These are phyloP conservation scores for Corymbia maculata DNA, from an alignment of 345 rosid genomes.

Conservation along the genomic window DNA sequence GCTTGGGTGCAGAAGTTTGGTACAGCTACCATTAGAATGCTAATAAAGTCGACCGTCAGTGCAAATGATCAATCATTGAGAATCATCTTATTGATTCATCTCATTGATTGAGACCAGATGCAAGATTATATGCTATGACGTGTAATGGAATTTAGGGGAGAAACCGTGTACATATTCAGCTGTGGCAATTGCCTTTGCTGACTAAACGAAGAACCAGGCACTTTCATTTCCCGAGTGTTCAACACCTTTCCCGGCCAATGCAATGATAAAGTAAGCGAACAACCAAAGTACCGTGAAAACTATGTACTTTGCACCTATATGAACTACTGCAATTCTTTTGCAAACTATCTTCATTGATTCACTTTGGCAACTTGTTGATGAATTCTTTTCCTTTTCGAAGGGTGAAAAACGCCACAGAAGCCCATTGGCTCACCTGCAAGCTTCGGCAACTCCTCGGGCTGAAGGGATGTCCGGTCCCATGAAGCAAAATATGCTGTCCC, in stretches of 20 bases:
- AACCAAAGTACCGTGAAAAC: background rate
- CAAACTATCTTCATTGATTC: background rate
- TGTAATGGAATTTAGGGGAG: background rate
- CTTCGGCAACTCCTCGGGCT: conserved; percentile 8
- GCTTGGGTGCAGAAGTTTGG: background rate
- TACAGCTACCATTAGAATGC: fast-evolving
- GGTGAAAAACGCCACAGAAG: background rate
- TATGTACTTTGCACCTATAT: background rate
- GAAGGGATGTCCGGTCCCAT: conserved; percentile 19
- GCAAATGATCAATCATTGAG: background rate
- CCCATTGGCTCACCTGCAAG: background rate
- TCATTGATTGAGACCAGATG: background rate
- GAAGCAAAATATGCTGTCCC: conserved; percentile 8
- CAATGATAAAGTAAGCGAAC: background rate
- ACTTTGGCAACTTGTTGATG: background rate
- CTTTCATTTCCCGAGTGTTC: background rate
- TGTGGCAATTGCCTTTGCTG: background rate
- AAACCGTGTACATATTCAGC: too few relatives aligned
- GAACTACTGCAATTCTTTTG: background rate
- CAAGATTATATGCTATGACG: background rate
- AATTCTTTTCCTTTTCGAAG: background rate
- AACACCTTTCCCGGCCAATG: background rate
- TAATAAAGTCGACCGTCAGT: background rate
- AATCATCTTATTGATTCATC: background rate
- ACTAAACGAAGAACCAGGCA: background rate